Percentiles rank a stretch among this genome's conserved stretches.
These are phyloP conservation scores for Ailanthus altissimus DNA, from an alignment of 345 rosid genomes.

Conservation along the genomic window DNA sequence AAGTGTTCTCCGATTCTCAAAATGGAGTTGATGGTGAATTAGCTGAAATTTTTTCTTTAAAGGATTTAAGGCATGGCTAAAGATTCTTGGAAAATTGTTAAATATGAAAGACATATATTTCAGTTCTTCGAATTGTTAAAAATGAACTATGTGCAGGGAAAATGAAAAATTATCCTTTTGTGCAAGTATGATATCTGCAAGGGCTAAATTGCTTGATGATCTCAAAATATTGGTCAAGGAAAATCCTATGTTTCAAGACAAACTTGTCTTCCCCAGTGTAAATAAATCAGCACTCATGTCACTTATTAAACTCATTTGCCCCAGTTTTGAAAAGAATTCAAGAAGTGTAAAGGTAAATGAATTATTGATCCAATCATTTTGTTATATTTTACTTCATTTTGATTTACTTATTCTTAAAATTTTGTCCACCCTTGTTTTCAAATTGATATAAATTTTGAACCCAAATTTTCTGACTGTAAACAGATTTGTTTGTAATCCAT, in stretches of 20 bases:
- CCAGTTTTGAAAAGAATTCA: not conserved
- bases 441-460: not conserved
- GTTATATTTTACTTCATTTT: not conserved
- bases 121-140: not conserved
- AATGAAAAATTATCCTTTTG: constrained; percentile 4
- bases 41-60: not conserved
- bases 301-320: constrained; percentile 7
- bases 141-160: not conserved
- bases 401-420: not conserved
- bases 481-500: no score
- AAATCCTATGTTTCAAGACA: constrained; percentile 2
- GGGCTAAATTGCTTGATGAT: constrained; percentile 2
- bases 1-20: not conserved
- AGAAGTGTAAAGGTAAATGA: not conserved
- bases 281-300: constrained; percentile 8
- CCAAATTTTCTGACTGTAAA: not conserved
- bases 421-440: not conserved
- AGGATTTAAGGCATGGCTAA: constrained; percentile 19
- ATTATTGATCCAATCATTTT: not conserved
- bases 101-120: not conserved
- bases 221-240: not conserved
- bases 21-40: not conserved
- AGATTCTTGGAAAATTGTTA: constrained; percentile 11
- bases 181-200: constrained; percentile 3
- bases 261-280: not conserved